Conservation (phyloP, 768 basidiomycete genomes). For the Mycena sanguinolenta region DNA sequence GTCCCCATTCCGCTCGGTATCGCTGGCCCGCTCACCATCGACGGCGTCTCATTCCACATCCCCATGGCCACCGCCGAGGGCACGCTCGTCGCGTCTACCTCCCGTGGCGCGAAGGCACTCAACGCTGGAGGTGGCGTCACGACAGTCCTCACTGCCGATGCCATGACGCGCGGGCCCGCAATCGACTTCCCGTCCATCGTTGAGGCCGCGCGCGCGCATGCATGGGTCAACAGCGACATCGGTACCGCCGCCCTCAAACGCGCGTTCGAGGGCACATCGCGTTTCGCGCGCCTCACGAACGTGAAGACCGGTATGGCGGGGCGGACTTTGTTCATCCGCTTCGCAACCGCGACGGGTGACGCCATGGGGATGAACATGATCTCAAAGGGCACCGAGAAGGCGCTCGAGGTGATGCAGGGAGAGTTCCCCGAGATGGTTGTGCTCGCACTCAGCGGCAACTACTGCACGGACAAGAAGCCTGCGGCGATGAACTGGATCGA, state of each 20-base stretch:
- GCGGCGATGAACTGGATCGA: conserved; percentile 99
- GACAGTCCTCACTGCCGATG: conserved; percentile 92
- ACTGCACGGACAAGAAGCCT: conserved; percentile 99
- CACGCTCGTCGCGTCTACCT: conserved; percentile 96
- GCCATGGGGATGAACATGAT: no score
- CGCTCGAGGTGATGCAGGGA: conserved; percentile 62
- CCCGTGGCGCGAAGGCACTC: conserved; percentile 97
- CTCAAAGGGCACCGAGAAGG: no score
- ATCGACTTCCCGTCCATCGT: conserved; percentile 91
- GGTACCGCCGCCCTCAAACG: conserved; percentile 82
- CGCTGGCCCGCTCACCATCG: conserved; percentile 94
- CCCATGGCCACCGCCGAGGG: conserved; percentile 99
- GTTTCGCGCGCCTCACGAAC: conserved; percentile 75
- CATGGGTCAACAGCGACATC: conserved; percentile 87
- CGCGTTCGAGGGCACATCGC: conserved; percentile 92
- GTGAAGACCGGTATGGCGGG: conserved; percentile 93
- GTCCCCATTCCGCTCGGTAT: conserved; percentile 97
- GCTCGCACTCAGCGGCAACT: conserved; percentile 94
- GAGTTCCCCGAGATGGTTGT: conserved; percentile 93
- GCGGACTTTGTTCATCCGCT: conserved; percentile 79
- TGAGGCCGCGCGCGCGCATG: conserved; percentile 85
- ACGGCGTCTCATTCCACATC: conserved; percentile 87
- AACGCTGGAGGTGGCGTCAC: conserved; percentile 96
- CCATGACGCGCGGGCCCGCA: conserved; percentile 99
- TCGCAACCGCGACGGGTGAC: conserved; percentile 57